Percentiles rank a stretch among this genome's conserved stretches.
Conservation (phyloP, 176 grass and related monocot genomes). For the Rhynchospora pubera region DNA sequence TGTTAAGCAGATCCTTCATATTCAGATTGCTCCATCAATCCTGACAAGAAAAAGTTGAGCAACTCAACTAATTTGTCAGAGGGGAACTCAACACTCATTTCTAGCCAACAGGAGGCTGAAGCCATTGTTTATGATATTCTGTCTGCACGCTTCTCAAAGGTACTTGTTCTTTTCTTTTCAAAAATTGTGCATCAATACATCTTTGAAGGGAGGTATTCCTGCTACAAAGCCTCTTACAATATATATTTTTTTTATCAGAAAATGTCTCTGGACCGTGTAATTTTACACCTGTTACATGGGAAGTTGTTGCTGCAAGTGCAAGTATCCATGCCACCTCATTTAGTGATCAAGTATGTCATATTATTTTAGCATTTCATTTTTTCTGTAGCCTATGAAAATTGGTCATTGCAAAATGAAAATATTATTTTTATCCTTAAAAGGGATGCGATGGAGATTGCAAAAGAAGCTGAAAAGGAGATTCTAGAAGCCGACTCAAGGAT, state of each 20-base stretch:
- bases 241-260: constrained; percentile 44
- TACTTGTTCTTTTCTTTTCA: constrained; percentile 20
- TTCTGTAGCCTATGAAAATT: neutral
- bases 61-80: constrained; percentile 16
- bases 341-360: constrained; percentile 59
- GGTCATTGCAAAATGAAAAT: neutral
- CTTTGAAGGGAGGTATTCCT: neutral
- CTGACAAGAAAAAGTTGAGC: constrained; percentile 17
- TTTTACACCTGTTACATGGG: constrained; percentile 75
- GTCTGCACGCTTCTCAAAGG: constrained; percentile 54
- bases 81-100: constrained; percentile 37
- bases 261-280: constrained; percentile 74
- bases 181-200: neutral
- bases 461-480: constrained; percentile 67
- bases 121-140: constrained; percentile 64
- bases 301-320: constrained; percentile 64
- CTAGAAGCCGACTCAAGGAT: constrained; percentile 53
- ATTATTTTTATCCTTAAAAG: constrained; percentile 30
- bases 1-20: constrained; percentile 72
- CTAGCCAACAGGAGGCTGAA: constrained; percentile 62
- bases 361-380: constrained; percentile 2
- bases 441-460: constrained; percentile 76
- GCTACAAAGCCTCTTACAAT: neutral
- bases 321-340: constrained; percentile 64
- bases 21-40: constrained; percentile 19